phyloP scores from a whole-genome alignment of 805 yeast genomes.

The Lachancea nothofagi region DNA sequence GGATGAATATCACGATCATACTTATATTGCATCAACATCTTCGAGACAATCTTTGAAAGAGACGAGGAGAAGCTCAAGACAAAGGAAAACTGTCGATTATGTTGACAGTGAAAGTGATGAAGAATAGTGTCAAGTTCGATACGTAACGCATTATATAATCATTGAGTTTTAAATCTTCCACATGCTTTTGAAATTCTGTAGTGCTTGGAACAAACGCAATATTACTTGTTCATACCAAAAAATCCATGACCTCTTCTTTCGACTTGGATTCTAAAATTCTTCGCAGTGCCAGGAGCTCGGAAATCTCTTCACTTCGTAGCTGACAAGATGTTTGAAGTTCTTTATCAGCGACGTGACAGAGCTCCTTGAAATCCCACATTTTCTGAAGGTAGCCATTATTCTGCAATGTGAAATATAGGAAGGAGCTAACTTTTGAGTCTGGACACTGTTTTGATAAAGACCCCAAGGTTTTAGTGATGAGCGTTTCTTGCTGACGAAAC shows the following conservation, averaged over 20 bases:
- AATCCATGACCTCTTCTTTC: constrained; percentile 54
- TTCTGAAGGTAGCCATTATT: constrained; percentile 31
- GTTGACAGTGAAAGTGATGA: constrained; percentile 32
- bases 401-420: constrained; percentile 35
- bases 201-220: neutral
- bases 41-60: constrained; percentile 13
- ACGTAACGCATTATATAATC: neutral
- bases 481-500: constrained; percentile 31
- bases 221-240: constrained; percentile 32
- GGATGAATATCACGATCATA: constrained; percentile 15
- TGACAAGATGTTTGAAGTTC: constrained; percentile 21
- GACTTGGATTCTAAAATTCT: constrained; percentile 65
- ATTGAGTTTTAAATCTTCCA: no score
- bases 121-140: constrained; percentile 10
- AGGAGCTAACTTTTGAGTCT: constrained; percentile 20
- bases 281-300: constrained; percentile 51
- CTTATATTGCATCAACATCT: constrained; percentile 4
- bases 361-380: constrained; percentile 42
- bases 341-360: constrained; percentile 39
- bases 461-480: constrained; percentile 29
- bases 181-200: neutral
- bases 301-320: constrained; percentile 36
- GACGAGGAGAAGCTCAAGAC: constrained; percentile 40
- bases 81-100: constrained; percentile 33
- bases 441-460: constrained; percentile 25